Evolutionary conservation across 495 filamentous ascomycete genomes (phyloP).

Genomic region (Daldinia loculata): DNA sequence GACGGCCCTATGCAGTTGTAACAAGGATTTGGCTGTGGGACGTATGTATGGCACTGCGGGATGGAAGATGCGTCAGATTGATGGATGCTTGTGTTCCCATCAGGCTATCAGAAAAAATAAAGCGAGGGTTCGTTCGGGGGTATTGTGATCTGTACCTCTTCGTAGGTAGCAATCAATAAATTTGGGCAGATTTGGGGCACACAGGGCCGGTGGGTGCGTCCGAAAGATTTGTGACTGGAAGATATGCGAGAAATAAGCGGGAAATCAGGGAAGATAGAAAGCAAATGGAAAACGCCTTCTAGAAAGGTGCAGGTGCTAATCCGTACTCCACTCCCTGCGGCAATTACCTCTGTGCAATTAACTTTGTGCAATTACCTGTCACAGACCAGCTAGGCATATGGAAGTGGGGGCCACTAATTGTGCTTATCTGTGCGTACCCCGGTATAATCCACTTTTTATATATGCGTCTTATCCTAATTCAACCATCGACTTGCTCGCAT

Average conservation of each 20-base stretch:
- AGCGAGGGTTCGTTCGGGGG: constrained; percentile 16
- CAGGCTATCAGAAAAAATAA: constrained; percentile 11
- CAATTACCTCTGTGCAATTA: neutral
- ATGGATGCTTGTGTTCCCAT: constrained; percentile 41
- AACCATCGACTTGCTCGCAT: constrained; percentile 15
- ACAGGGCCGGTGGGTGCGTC: constrained; percentile 21
- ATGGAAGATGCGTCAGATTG: constrained; percentile 38
- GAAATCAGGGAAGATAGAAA: constrained; percentile 29
- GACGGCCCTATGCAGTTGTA: constrained; percentile 42
- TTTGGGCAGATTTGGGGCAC: constrained; percentile 17
- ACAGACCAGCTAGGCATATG: constrained; percentile 8
- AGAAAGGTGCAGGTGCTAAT: constrained; percentile 32
- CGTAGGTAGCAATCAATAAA: constrained; percentile 39
- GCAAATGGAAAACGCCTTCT: constrained; percentile 31
- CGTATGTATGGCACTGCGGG: constrained; percentile 37
- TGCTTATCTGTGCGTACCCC: constrained; percentile 21
- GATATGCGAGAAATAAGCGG: constrained; percentile 27
- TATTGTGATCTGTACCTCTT: constrained; percentile 6
- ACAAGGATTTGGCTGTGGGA: constrained; percentile 43
- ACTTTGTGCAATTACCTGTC: neutral
- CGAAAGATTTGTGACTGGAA: constrained; percentile 30
- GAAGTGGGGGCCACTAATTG: constrained; percentile 11
- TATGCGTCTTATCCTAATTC: constrained; percentile 15
- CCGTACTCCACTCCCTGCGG: constrained; percentile 7
- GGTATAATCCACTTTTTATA: constrained; percentile 22